Percentiles rank a stretch among this genome's conserved stretches.
These are phyloP conservation scores for Talaromyces sp. DNA, from an alignment of 2,329 filamentous ascomycete species.

Conservation along the genomic window DNA sequence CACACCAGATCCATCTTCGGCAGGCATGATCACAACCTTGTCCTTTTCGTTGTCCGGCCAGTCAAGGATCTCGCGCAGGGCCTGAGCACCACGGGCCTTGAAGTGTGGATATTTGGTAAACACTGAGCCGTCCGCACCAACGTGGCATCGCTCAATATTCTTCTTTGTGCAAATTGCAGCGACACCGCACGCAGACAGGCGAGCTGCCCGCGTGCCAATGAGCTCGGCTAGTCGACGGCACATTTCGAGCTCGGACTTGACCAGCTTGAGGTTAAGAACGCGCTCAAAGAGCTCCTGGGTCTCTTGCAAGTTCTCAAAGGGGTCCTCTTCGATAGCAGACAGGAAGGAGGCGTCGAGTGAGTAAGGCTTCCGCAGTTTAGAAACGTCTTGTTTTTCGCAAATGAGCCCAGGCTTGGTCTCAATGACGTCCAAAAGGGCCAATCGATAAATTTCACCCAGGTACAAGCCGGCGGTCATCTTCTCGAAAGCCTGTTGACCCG, in stretches of 20 bases:
- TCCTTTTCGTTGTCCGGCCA: constrained; percentile 84
- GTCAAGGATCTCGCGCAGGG: constrained; percentile 90
- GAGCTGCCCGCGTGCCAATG: constrained; percentile 89
- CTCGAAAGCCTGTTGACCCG: constrained; percentile 92
- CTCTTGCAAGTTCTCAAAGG: constrained; percentile 91
- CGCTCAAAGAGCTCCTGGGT: constrained; percentile 76
- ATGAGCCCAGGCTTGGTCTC: constrained; percentile 70
- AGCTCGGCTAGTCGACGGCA: constrained; percentile 85
- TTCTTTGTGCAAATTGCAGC: constrained; percentile 98
- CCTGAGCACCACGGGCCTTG: constrained; percentile 84
- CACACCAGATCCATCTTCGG: constrained; percentile 96
- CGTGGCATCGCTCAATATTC: constrained; percentile 79
- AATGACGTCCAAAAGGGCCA: constrained; percentile 79
- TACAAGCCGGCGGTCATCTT: constrained; percentile 98
- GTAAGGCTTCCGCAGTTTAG: constrained; percentile 78
- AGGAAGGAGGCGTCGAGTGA: constrained; percentile 90
- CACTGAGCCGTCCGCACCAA: constrained; percentile 93
- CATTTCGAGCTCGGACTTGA: constrained; percentile 77
- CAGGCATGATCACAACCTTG: constrained; percentile 79
- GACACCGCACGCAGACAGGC: constrained; percentile 89
- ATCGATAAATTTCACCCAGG: constrained; percentile 88
- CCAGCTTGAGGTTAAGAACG: constrained; percentile 67
- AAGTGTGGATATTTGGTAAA: constrained; percentile 99
- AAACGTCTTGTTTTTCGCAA: constrained; percentile 79
- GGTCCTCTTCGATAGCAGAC: constrained; percentile 88